Base-by-base conservation (phyloP, 179 eudicot genomes). In the Camellia oleifera region DNA sequence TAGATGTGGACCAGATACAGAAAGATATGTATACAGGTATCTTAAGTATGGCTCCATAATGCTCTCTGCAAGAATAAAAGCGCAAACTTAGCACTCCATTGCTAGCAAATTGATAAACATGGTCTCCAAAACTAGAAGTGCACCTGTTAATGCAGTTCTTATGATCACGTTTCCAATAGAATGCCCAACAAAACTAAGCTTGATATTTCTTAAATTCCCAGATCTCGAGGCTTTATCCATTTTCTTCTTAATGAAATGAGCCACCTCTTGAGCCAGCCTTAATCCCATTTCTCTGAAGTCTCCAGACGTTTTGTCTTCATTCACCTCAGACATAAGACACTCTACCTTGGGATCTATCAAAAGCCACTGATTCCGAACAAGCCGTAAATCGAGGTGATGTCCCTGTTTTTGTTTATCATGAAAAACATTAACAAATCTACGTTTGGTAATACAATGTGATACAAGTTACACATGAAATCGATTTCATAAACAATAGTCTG, bases 291-390 rank as follows among this genome's bases (percentile, higher is more conserved):
- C 99, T 84, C 99, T 86, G 74, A 96, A 90, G 86, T 96, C 99
- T 11, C 94, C 99, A 44, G 97, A 94, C 60, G 99, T 96, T 88
- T 94, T 96, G 78, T 96, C 99, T 86, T 96, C 99, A 77, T 96
- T 96, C 58, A 82, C 97, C 87, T 94, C 99, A 40, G 99, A 96
- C 99, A 96, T 92, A 45, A 96, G 92, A 91, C 86, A 90, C 77
- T 96, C 99, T 32, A 81, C 87, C 84, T 92, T 93, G n/a, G 99
- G 98, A 86, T 96, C 99, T 82, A 96, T 83, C 83, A 94, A 81
- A 84, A 96, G 96, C 99, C 99, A 96, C 80, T 96, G 99, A 79
- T 96, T 96, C 80, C 99, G 96, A 69, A 96, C 96, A 85, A 96
- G 98, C 81, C 99, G 88, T 77, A 96, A 83, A 86, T 96, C 99